These are phyloP conservation scores for Ochetophila trinervis DNA, from an alignment of 306 rosid species.

Conservation along the genomic window DNA sequence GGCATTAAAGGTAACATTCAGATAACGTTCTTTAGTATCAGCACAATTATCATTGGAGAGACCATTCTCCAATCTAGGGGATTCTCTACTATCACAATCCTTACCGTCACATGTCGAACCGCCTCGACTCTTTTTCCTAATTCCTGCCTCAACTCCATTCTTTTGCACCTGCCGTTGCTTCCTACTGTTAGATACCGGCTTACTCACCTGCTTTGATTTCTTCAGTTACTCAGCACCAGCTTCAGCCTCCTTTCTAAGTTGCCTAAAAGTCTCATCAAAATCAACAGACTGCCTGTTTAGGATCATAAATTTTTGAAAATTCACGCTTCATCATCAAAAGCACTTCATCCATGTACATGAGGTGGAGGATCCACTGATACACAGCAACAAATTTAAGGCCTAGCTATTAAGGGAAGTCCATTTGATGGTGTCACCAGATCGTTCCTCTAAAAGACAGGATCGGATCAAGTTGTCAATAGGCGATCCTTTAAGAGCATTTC, in stretches of 20 bases:
- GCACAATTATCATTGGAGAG: constrained; percentile 53
- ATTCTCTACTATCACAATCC: constrained; percentile 40
- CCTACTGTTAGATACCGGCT: constrained; percentile 47
- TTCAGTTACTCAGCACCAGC: constrained; percentile 81
- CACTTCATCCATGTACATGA: constrained; percentile 78
- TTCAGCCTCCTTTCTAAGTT: constrained; percentile 78
- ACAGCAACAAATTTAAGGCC: constrained; percentile 91
- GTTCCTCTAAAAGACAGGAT: constrained; percentile 90
- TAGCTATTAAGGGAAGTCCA: constrained; percentile 91
- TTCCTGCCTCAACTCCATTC: constrained; percentile 56
- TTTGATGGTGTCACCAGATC: constrained; percentile 89
- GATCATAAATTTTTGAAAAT: constrained; percentile 66
- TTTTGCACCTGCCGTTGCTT: constrained; percentile 66
- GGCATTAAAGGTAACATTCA: constrained; percentile 46
- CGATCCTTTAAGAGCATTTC: constrained; percentile 82
- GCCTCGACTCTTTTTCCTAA: constrained; percentile 47
- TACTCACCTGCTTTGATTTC: constrained; percentile 58
- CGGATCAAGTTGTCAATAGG: constrained; percentile 90
- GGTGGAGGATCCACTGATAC: constrained; percentile 79
- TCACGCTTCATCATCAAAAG: constrained; percentile 74
- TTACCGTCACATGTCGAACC: constrained; percentile 44
- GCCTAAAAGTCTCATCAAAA: constrained; percentile 80
- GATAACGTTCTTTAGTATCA: constrained; percentile 44
- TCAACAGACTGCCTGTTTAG: constrained; percentile 50
- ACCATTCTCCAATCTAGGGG: constrained; percentile 61